Evolutionary conservation across 1,139 yeast species (phyloP).

Genomic region (Candida anutae): DNA sequence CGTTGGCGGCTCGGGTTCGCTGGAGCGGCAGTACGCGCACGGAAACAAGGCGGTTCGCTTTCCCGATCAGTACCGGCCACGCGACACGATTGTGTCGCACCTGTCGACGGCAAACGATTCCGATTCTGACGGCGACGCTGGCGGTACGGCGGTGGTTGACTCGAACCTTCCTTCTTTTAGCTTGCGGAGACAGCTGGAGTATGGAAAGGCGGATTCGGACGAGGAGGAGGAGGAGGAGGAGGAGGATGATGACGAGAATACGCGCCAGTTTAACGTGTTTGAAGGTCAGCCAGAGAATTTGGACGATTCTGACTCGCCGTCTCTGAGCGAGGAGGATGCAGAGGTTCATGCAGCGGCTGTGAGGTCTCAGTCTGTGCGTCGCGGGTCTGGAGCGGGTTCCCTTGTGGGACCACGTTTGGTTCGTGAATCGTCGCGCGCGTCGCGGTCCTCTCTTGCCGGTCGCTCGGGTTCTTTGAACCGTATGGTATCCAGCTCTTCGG

Average conservation of each 20-base stretch:
- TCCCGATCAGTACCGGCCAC: conserved; percentile 21
- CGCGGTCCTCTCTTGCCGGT: not conserved
- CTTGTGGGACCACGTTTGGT: too few relatives aligned
- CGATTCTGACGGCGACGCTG: conserved; percentile 9
- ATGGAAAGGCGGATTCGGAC: conserved; percentile 4
- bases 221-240: conserved; percentile 5
- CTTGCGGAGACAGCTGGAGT: too few relatives aligned
- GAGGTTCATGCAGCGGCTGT: not conserved
- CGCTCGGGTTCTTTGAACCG: not conserved
- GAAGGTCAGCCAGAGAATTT: conserved; percentile 1
- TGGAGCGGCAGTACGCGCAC: too few relatives aligned
- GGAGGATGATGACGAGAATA: not conserved
- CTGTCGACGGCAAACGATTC: conserved; percentile 17
- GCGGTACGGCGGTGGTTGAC: conserved; percentile 4
- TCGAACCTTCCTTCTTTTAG: conserved; percentile 13
- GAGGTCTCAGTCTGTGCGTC: not conserved
- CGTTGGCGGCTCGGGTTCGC: too few relatives aligned
- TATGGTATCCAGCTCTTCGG: not conserved
- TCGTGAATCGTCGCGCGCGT: not conserved
- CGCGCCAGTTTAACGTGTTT: not conserved
- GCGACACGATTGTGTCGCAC: conserved; percentile 19
- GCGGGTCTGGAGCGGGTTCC: too few relatives aligned
- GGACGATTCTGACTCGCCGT: conserved; percentile 4
- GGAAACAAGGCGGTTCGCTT: conserved; percentile 18
- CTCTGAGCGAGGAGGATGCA: not conserved